Percentiles rank a stretch among this genome's conserved stretches.
These are phyloP conservation scores for Aureobasidium mangrovei DNA, from an alignment of 2,329 filamentous ascomycete genomes.

Conservation along the genomic window DNA sequence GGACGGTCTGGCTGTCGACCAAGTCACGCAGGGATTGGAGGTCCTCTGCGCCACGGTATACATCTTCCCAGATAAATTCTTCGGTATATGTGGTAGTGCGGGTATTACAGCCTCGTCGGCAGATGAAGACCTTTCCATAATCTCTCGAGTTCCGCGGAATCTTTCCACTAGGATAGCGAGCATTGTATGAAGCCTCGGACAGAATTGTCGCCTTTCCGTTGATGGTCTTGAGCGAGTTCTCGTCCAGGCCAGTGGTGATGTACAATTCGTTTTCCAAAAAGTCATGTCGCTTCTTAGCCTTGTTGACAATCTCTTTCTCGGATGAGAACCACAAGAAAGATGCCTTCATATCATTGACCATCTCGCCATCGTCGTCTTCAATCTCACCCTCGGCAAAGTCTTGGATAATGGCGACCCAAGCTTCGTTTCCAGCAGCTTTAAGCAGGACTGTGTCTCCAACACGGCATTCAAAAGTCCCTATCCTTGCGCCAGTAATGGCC, in stretches of 20 bases:
- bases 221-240: conserved; percentile 79
- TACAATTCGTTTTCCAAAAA: conserved; percentile 80
- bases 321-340: conserved; percentile 96
- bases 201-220: conserved; percentile 79
- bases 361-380: conserved; percentile 51
- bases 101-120: conserved; percentile 80
- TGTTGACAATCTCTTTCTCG: conserved; percentile 78
- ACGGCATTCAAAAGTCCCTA: conserved; percentile 70
- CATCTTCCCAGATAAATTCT: conserved; percentile 84
- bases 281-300: conserved; percentile 72
- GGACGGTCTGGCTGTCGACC: conserved; percentile 64
- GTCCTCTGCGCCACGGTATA: conserved; percentile 61
- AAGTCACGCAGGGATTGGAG: conserved; percentile 57
- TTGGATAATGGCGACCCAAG: conserved; percentile 86
- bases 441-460: conserved; percentile 79
- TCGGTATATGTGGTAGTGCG: conserved; percentile 84
- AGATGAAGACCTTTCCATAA: conserved; percentile 80
- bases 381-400: conserved; percentile 64
- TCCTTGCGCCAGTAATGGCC: conserved; percentile 67
- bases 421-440: conserved; percentile 81
- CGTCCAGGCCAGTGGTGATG: conserved; percentile 76
- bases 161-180: conserved; percentile 63
- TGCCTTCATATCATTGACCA: conserved; percentile 54
- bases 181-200: conserved; percentile 60
- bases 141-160: conserved; percentile 65